phyloP scores from a whole-genome alignment of 106 monocot genomes.

The Hemerocallis citrina region DNA sequence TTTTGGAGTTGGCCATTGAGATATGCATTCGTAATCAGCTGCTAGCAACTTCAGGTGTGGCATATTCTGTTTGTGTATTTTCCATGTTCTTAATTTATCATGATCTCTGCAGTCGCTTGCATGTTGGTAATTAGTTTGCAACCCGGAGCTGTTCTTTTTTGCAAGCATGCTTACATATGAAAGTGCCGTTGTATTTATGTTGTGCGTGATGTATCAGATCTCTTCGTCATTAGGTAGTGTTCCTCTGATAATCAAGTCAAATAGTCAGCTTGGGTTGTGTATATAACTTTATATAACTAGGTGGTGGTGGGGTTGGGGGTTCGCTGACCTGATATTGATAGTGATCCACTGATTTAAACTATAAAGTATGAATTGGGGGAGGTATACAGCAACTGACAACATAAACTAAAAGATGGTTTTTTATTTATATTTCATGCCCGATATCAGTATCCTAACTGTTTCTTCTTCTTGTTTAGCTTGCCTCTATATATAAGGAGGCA shows the following conservation, averaged over 20 bases:
- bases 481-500: too few species aligned
- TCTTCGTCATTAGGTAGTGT: not conserved
- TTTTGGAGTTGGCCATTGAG: constrained; percentile 80
- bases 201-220: not conserved
- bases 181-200: not conserved
- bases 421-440: too few species aligned
- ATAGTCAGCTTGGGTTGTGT: not conserved
- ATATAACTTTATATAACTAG: too few species aligned
- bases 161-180: not conserved
- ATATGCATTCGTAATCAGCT: constrained; percentile 69
- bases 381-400: too few species aligned
- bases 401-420: too few species aligned
- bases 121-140: not conserved
- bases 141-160: not conserved
- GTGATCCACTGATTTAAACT: not conserved
- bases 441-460: too few species aligned
- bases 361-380: too few species aligned
- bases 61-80: not conserved
- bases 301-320: not conserved
- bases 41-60: constrained; percentile 72
- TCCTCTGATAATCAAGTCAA: not conserved
- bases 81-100: not conserved
- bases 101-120: not conserved
- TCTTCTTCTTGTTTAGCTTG: too few species aligned
- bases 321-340: not conserved